Evolutionary conservation across 148 eudicot species (phyloP).

Genomic region (Silene conica): DNA sequence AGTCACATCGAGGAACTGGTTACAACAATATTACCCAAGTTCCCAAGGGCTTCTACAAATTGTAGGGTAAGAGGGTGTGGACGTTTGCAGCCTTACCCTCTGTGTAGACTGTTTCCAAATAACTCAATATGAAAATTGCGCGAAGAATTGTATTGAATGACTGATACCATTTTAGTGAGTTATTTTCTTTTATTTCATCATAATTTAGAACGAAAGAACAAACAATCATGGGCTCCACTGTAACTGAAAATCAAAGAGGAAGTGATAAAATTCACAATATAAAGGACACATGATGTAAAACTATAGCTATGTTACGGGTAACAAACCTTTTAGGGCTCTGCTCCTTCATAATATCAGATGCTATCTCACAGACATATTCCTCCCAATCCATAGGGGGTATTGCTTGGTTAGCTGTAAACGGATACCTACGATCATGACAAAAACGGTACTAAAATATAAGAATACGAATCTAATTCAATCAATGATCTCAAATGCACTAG

Average conservation of each 20-base stretch:
- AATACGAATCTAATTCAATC: not conserved
- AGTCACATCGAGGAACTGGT: not conserved
- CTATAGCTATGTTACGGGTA: not conserved
- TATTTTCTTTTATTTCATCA: no score
- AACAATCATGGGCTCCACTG: not conserved
- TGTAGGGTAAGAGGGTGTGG: no score
- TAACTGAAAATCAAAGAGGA: not conserved
- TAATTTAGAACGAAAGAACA: no score
- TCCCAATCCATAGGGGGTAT: conserved; percentile 99
- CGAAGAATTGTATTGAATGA: not conserved
- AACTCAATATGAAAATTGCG: no score
- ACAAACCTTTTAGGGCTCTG: conserved; percentile 92
- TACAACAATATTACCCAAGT: not conserved
- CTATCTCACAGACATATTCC: conserved; percentile 77
- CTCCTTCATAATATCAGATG: conserved; percentile 88
- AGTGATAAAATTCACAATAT: not conserved
- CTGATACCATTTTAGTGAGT: no score
- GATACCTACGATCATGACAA: conserved; percentile 53
- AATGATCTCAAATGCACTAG: not conserved
- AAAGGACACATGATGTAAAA: not conserved
- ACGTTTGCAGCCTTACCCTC: no score
- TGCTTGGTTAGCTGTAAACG: conserved; percentile 66
- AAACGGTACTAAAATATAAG: conserved; percentile 1
- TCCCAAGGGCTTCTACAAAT: not conserved
- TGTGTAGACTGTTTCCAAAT: no score